Evolutionary conservation across 176 grass and related monocot genomes (phyloP), one percentile per base, ranked within the genome.

Genomic region (Eragrostis nindensis): DNA sequence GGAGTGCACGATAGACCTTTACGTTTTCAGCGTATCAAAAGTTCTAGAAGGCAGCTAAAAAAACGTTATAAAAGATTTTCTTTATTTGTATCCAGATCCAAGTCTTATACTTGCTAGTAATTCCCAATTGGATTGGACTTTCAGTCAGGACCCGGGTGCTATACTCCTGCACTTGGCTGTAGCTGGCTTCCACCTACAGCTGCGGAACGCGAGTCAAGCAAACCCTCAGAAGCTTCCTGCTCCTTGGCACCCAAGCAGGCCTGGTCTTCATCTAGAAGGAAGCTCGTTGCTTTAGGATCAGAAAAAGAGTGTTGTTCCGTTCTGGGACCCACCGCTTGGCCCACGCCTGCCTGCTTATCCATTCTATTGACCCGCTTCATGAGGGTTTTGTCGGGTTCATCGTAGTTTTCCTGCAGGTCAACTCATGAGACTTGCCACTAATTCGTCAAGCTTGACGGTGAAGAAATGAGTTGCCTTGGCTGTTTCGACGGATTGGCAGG

Each of bases 261-360:
- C 32, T 36, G 26, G 27, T 26, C 84, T 50, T 69, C 85, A 39
- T 89, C 82, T 81, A 80, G 82, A 89, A 89, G 64, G 36, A 80
- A 84, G 7, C 36, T 52, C 56, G 17, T 81, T 70, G 68, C 40
- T 71, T 71, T 67, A 45, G 60, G 36, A 42, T 11, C 82, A 47
- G 25, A 11, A 24, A 38, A 74, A 21, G 56, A 3, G 32, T 36
- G 32, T 36, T 14, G 71, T 24, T 66, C 26, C 27, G 6, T 22
- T 14, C 7, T 41, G 80, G 50, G 46, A 9, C 62, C 62, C 14
- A 0, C 13, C 29, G 32, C 32, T 2, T 75, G 2, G 41, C 48
- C 78, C 39, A 65, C 26, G 61, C 61, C 47, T 60, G 62, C 69
- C 69, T 62, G 56, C 42, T 50, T 56, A 57, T 84, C 81, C 69